Conservation (phyloP, 208 protist genomes). For the Leishmania amazonensis region DNA sequence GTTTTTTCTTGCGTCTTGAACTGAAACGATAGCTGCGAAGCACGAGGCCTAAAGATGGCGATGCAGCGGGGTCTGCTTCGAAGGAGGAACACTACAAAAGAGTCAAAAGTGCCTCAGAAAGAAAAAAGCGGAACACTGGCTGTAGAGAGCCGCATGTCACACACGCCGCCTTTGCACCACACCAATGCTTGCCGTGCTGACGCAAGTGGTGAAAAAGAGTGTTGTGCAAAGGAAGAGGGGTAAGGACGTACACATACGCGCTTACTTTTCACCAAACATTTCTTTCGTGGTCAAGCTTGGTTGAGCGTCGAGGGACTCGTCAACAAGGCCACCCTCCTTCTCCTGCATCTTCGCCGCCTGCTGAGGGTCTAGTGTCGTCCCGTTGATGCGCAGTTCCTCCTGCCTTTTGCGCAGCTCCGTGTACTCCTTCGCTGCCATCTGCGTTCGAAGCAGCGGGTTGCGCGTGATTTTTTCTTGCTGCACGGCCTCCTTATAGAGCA, state of each 20-base stretch:
- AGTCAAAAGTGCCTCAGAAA: background rate
- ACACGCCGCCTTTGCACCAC: background rate
- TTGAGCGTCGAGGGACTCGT: constrained; percentile 50
- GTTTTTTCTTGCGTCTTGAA: background rate
- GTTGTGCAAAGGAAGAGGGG: background rate
- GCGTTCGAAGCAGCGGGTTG: constrained; percentile 73
- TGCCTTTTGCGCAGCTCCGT: constrained; percentile 56
- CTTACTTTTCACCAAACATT: constrained; percentile 45
- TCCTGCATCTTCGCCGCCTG: constrained; percentile 59
- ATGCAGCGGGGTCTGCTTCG: background rate
- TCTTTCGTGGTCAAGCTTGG: constrained; percentile 54
- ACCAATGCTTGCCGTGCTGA: background rate
- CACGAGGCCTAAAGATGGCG: background rate
- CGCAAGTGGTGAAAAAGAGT: background rate
- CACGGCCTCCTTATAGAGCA: constrained; percentile 72
- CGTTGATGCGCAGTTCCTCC: constrained; percentile 52
- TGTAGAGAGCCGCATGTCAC: background rate
- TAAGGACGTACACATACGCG: constrained; percentile 5
- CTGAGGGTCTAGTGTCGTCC: constrained; percentile 52
- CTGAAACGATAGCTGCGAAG: background rate
- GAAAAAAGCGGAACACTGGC: background rate
- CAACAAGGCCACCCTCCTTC: constrained; percentile 32
- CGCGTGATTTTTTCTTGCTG: constrained; percentile 54
- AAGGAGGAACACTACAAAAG: background rate
- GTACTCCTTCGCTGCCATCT: constrained; percentile 74